A percentile compares a stretch with the other conserved stretches of the same genome.
Conservation (phyloP, 1,284 basidiomycete species). For the Boletus mariae region DNA sequence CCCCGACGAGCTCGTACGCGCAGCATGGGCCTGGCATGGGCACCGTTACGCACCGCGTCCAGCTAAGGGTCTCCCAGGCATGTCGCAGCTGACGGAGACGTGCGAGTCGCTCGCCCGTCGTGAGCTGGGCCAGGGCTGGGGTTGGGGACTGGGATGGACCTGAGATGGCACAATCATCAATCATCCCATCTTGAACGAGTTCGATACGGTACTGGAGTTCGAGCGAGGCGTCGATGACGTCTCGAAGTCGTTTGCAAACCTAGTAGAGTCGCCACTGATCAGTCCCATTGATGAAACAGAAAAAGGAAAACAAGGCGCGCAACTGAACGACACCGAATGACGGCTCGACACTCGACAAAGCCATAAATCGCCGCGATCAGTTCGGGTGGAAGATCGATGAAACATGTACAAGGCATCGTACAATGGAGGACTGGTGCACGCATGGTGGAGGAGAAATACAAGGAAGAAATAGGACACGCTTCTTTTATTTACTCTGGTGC, state of each 20-base stretch:
- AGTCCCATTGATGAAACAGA: neutral
- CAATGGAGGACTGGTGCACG: neutral
- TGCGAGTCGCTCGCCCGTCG: slow-evolving; percentile 40
- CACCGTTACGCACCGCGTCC: slow-evolving; percentile 31
- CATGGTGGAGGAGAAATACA: slow-evolving; percentile 4
- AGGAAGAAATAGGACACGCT: neutral
- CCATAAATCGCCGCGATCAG: slow-evolving; percentile 14
- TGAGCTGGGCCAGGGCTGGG: slow-evolving; percentile 3
- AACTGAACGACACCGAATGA: slow-evolving; percentile 30
- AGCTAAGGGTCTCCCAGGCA: slow-evolving; percentile 42
- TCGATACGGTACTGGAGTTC: slow-evolving; percentile 50
- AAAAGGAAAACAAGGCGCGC: slow-evolving; percentile 22
- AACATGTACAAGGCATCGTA: neutral
- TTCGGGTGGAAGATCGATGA: slow-evolving; percentile 20
- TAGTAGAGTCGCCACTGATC: slow-evolving; percentile 26
- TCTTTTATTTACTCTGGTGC: neutral
- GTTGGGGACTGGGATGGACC: slow-evolving; percentile 1
- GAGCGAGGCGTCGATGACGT: slow-evolving; percentile 35
- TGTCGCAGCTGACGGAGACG: slow-evolving; percentile 38
- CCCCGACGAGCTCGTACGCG: slow-evolving; percentile 57
- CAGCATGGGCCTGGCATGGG: slow-evolving; percentile 41
- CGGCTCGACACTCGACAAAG: slow-evolving; percentile 5
- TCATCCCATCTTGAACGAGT: slow-evolving; percentile 44
- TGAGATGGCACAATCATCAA: slow-evolving; percentile 27
- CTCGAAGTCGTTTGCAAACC: slow-evolving; percentile 40